Percentiles rank a stretch among this genome's conserved stretches.
These are phyloP conservation scores for Purshia tridentata DNA, from an alignment of 306 rosid genomes.

Conservation along the genomic window DNA sequence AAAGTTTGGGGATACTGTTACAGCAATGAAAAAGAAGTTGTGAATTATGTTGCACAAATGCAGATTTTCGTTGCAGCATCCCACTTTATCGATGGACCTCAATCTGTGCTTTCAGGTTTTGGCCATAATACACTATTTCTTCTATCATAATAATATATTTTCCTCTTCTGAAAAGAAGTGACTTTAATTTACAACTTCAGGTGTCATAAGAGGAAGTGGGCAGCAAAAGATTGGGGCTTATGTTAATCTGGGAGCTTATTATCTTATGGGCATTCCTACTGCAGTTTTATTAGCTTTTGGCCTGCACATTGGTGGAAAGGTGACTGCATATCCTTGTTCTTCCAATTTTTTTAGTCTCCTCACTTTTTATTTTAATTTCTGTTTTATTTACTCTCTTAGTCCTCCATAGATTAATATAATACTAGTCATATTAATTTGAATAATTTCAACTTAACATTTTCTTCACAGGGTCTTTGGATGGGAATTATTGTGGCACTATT, in stretches of 20 bases:
- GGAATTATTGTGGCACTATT: conserved; percentile 27
- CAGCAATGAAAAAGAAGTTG: conserved; percentile 38
- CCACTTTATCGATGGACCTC: conserved; percentile 48
- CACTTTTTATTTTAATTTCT: neutral
- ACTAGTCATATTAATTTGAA: neutral
- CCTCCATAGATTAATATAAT: neutral
- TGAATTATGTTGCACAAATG: conserved; percentile 38
- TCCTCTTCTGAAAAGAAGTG: neutral
- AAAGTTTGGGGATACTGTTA: conserved; percentile 46
- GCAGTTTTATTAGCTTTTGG: conserved; percentile 32
- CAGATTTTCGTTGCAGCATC: conserved; percentile 33
- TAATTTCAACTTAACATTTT: neutral
- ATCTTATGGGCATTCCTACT: conserved; percentile 33
- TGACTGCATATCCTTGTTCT: neutral
- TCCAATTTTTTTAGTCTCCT: neutral
- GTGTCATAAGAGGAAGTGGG: conserved; percentile 38
- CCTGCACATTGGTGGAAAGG: conserved; percentile 40
- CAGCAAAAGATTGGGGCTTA: conserved; percentile 44
- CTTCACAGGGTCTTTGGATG: conserved; percentile 38
- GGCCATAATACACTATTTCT: neutral
- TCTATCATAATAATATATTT: neutral
- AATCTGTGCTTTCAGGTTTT: conserved; percentile 41
- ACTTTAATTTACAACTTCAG: conserved; percentile 9
- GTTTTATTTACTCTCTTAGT: neutral
- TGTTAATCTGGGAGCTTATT: conserved; percentile 40